Evolutionary conservation across 169 alveolate genomes (phyloP), one percentile per base, ranked within the genome.

Genomic region (Plasmodium falciparum): DNA sequence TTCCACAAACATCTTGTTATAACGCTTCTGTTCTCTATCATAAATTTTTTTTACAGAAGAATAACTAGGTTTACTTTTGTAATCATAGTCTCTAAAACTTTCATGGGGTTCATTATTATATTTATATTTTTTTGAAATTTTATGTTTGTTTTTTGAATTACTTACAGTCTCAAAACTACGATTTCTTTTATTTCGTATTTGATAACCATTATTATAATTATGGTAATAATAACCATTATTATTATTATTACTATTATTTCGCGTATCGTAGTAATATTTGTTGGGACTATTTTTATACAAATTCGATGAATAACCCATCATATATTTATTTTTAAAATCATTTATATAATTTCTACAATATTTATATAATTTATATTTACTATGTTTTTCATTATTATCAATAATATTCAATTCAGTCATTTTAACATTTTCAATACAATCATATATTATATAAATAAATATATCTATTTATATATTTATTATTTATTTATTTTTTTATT

Each of bases 321-420:
- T 78, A 29, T 78, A 66, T 43, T 78, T 78, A 56, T 71, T 70
- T 58, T 78, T 78, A 65, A 78, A 22, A 50, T 45, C 78, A 20
- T 71, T 78, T 59, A 67, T 45, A 43, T 78, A 78, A 78, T 56
- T 65, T 58, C 62, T 78, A 70, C 63, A 78, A 67, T 78, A 66
- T 33, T 74, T 58, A 45, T 78, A 78, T 66, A 33, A 29, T 78
- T 73, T 66, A 66, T 24, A 65, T 66, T 78, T 78, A 22, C 59
- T 78, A 70, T 78, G 52, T 26, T 78, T 78, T 49, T 78, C 89
- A 45, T 24, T 78, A 24, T 47, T 20, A n/a, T 78, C 67, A 67
- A 49, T 65, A 58, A 43, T 43, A 39, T 65, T 67, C 29, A 50
- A 59, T 74, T 74, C 62, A 29, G 22, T 61, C 88, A 74, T 74